Percentiles rank a stretch among this genome's conserved stretches.
Evolutionary conservation across 2,329 filamentous ascomycete genomes (phyloP).

Genomic region (Aschersonia sp.): DNA sequence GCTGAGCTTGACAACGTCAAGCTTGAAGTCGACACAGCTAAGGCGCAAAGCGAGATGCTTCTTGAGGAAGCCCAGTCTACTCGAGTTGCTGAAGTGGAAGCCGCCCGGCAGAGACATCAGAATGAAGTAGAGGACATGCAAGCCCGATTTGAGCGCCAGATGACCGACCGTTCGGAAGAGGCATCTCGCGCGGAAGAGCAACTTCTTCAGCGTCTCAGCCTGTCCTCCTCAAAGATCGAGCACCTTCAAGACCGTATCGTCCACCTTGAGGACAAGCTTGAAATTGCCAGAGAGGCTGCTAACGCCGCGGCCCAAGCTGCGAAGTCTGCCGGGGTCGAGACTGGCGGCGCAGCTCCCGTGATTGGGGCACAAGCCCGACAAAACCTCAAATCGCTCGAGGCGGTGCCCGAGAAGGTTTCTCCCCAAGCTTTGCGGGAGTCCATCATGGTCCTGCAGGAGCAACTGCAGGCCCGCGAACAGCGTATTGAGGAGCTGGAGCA

Average conservation of each 20-base stretch:
- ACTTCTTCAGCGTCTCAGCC: conserved; percentile 63
- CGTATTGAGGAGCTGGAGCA: conserved; percentile 79
- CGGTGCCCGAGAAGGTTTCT: conserved; percentile 72
- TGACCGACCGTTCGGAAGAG: conserved; percentile 67
- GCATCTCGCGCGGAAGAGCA: conserved; percentile 67
- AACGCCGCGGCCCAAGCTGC: conserved; percentile 69
- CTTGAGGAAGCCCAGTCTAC: conserved; percentile 66
- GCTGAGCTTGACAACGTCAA: conserved; percentile 63
- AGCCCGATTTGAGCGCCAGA: conserved; percentile 57
- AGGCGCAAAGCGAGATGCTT: conserved; percentile 69
- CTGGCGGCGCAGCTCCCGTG: conserved; percentile 10
- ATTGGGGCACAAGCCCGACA: neutral
- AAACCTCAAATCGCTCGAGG: conserved; percentile 20
- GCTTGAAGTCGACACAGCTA: conserved; percentile 67
- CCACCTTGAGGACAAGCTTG: conserved; percentile 80
- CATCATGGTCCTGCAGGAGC: conserved; percentile 91
- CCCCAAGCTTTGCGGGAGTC: conserved; percentile 91
- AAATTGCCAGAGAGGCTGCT: conserved; percentile 79
- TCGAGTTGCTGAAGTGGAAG: conserved; percentile 41
- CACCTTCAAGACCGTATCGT: conserved; percentile 75
- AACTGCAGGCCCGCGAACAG: conserved; percentile 85
- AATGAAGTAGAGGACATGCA: conserved; percentile 62
- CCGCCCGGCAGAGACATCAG: conserved; percentile 43
- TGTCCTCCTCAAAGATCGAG: conserved; percentile 73
- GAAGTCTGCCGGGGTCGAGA: conserved; percentile 36